Evolutionary conservation across 805 yeast genomes (phyloP).

Genomic region (Metschnikowia drakensbergensis): DNA sequence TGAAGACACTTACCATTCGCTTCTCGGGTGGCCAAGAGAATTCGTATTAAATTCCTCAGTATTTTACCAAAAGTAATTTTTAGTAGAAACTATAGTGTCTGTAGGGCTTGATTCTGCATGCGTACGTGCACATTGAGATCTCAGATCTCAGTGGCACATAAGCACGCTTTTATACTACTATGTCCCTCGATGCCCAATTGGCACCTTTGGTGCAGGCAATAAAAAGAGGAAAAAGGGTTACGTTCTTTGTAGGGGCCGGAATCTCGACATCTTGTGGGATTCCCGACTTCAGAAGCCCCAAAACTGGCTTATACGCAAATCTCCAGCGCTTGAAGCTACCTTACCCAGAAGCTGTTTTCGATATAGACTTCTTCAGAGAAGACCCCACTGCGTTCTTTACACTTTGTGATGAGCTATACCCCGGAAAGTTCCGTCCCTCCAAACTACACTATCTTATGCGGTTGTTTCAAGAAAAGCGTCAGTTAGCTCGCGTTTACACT

Average conservation of each 20-base stretch:
- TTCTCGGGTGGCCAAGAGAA: too few species aligned
- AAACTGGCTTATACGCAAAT: slow-evolving; percentile 84
- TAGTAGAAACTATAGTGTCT: not conserved
- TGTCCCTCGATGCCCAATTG: slow-evolving; percentile 16
- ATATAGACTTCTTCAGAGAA: slow-evolving; percentile 71
- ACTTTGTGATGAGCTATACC: slow-evolving; percentile 79
- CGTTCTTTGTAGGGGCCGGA: slow-evolving; percentile 88
- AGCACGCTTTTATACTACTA: not conserved
- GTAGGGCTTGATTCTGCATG: slow-evolving; percentile 6
- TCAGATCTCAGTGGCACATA: not conserved
- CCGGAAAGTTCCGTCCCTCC: slow-evolving; percentile 84
- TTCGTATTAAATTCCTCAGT: too few species aligned
- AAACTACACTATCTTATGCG: slow-evolving; percentile 71
- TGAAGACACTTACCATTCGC: too few species aligned
- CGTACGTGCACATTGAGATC: not conserved
- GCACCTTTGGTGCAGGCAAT: slow-evolving; percentile 31
- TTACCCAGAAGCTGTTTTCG: slow-evolving; percentile 94
- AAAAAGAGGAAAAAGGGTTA: slow-evolving; percentile 35
- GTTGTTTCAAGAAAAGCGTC: slow-evolving; percentile 59
- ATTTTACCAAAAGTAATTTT: too few species aligned
- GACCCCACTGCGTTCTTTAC: slow-evolving; percentile 83
- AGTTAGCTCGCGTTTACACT: slow-evolving; percentile 71
- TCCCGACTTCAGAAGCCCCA: slow-evolving; percentile 91
- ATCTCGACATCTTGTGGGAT: slow-evolving; percentile 91
- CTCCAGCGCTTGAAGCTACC: slow-evolving; percentile 72